Evolutionary conservation across 2,329 filamentous ascomycete species (phyloP), one percentile per base, ranked within the genome.

Genomic region (Penicillium sp.): DNA sequence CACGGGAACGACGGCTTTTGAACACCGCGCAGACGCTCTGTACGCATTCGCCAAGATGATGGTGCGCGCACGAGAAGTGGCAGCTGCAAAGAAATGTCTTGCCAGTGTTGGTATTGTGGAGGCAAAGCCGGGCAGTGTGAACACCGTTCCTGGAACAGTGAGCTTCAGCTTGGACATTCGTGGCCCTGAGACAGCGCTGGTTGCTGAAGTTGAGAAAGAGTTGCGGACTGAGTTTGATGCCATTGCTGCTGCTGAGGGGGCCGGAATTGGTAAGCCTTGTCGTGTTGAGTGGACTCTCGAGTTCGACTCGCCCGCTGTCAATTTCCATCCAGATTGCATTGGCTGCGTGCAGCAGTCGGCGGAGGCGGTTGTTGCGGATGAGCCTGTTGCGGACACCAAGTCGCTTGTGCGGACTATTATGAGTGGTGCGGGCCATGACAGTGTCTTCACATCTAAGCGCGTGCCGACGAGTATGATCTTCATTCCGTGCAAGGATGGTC

Each of bases 1-100:
- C 63, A 89, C 87, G 0, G 87, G 87, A 1, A 89, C 87, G 0
- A 91, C 87, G 0, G 82, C 83, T 27, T 81, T 88, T 40, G 71
- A 75, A 29, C 79, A 81, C 49, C 79, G 87, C 14, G 80, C 81
- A 4, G 87, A 90, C 64, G 82, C 87, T 1, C 72, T 89, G 40
- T 79, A 88, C 28, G 79, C 82, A 7, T 83, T 86, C 7, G 78
- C 80, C 0, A 81, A 81, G 46, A 78, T 89, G 73, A 88, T 90
- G 52, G 67, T 85, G 0, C 78, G 82, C 47, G 81, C 80, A 1
- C 80, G 87, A 63, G 77, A 79, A 41, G 75, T 85, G 2, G 87
- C 87, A 0, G 76, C 77, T 2, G 72, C 76, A 16, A 73, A 82
- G 53, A 73, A 74, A 1, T 85, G 82, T 11, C 72, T 89, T 10